Evolutionary conservation across 192 early-diverging fungal species (phyloP).

Genomic region (Umbelopsis sp.): DNA sequence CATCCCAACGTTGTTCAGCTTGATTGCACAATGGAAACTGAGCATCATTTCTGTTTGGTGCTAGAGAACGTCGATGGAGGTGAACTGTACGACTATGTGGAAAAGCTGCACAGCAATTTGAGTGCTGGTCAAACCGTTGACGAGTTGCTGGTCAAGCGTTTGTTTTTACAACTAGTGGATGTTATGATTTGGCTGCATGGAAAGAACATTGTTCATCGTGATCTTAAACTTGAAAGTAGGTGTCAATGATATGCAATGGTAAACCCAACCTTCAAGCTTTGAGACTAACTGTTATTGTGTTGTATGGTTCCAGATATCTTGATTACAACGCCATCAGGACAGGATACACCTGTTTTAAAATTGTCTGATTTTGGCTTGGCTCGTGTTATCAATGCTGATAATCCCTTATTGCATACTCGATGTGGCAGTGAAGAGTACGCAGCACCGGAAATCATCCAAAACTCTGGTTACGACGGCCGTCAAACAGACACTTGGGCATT

Average conservation of each 20-base stretch:
- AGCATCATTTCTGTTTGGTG: slow-evolving; percentile 64
- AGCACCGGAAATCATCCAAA: slow-evolving; percentile 70
- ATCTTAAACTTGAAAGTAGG: slow-evolving; percentile 68
- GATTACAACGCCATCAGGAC: slow-evolving; percentile 29
- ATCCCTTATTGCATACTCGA: slow-evolving; percentile 53
- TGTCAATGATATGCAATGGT: not conserved
- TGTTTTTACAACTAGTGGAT: slow-evolving; percentile 60
- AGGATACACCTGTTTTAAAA: slow-evolving; percentile 46
- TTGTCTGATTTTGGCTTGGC: slow-evolving; percentile 71
- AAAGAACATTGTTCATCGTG: slow-evolving; percentile 65
- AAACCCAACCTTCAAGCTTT: not conserved
- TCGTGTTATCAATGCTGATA: slow-evolving; percentile 46
- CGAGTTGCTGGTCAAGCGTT: slow-evolving; percentile 46
- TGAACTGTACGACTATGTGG: slow-evolving; percentile 76
- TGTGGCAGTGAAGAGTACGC: slow-evolving; percentile 82
- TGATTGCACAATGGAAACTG: slow-evolving; percentile 64
- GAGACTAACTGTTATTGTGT: not conserved
- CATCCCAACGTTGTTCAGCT: slow-evolving; percentile 73
- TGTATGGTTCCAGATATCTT: slow-evolving; percentile 41
- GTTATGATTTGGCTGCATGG: slow-evolving; percentile 67
- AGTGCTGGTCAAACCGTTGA: slow-evolving; percentile 43
- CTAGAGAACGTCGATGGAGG: slow-evolving; percentile 74
- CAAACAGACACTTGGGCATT: slow-evolving; percentile 81
- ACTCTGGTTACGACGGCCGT: slow-evolving; percentile 67
- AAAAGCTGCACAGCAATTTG: slow-evolving; percentile 30